Percentiles rank a stretch among this genome's conserved stretches.
These are phyloP conservation scores for Hippophae rhamnoides DNA, from an alignment of 306 rosid genomes.

Conservation along the genomic window DNA sequence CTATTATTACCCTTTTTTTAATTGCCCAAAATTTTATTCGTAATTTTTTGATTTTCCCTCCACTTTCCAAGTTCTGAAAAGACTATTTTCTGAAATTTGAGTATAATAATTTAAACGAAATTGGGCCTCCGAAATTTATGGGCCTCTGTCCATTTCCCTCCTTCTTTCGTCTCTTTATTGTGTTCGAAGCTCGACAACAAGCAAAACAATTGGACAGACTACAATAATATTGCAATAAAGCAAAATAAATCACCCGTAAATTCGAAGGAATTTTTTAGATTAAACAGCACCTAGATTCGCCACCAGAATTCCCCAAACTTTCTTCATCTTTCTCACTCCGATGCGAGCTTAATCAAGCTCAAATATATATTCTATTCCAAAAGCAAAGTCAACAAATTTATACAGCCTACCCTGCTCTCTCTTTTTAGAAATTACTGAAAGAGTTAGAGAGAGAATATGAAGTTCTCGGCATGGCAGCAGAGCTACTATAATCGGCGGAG, in stretches of 20 bases:
- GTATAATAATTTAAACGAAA: not conserved
- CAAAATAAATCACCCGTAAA: slow-evolving; percentile 30
- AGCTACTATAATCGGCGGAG: slow-evolving; percentile 63
- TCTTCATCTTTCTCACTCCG: not conserved
- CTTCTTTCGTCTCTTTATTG: not conserved
- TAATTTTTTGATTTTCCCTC: not conserved
- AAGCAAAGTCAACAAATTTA: not conserved
- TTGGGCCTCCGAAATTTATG: slow-evolving; percentile 12
- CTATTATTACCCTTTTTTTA: too few species aligned
- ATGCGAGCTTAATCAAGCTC: slow-evolving; percentile 2
- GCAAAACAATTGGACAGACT: not conserved
- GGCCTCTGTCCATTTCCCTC: slow-evolving; percentile 9
- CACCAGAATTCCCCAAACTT: slow-evolving; percentile 15
- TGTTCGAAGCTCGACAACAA: not conserved
- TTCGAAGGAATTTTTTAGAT: slow-evolving; percentile 41
- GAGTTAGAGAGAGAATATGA: slow-evolving; percentile 37
- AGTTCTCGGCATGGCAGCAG: slow-evolving; percentile 88
- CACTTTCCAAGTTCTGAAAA: not conserved
- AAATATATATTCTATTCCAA: not conserved
- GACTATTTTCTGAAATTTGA: slow-evolving; percentile 1
- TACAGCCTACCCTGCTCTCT: not conserved
- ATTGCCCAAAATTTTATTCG: not conserved
- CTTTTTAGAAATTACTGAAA: slow-evolving; percentile 2
- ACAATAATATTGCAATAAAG: not conserved
- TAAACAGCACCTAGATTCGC: slow-evolving; percentile 17